phyloP scores from a whole-genome alignment of 2,329 filamentous ascomycete genomes.

The Alternaria incomplexa region DNA sequence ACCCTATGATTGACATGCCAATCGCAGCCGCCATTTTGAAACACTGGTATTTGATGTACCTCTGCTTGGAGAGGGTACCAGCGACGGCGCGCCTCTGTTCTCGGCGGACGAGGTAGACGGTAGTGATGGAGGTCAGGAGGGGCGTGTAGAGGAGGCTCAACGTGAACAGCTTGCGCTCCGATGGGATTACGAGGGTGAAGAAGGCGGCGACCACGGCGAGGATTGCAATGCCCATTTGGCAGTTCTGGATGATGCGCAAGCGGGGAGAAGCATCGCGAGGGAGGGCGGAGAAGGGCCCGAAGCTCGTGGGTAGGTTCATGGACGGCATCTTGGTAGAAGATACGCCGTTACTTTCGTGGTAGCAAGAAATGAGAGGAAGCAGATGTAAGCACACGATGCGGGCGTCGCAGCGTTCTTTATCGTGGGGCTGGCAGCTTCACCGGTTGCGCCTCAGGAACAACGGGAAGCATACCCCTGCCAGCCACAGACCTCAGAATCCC shows the following conservation, averaged over 20 bases:
- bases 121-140: constrained; percentile 27
- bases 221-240: constrained; percentile 20
- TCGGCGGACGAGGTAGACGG: constrained; percentile 23
- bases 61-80: constrained; percentile 26
- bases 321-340: neutral
- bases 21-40: constrained; percentile 28
- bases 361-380: neutral
- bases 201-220: constrained; percentile 23
- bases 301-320: neutral
- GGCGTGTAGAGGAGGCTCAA: constrained; percentile 31
- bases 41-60: constrained; percentile 31
- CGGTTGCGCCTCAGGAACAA: constrained; percentile 22
- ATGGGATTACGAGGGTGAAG: constrained; percentile 25
- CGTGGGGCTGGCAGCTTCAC: constrained; percentile 19
- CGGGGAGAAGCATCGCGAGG: constrained; percentile 21
- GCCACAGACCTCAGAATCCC: neutral
- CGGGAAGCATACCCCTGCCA: constrained; percentile 5
- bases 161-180: constrained; percentile 27
- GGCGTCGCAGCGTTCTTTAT: constrained; percentile 16
- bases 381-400: neutral
- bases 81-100: constrained; percentile 24
- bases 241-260: constrained; percentile 26
- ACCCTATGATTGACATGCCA: constrained; percentile 26
- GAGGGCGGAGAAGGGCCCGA: neutral
- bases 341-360: neutral